Evolutionary conservation across 306 rosid species (phyloP), one percentile per base, ranked within the genome.

Genomic region (Ochetophila trinervis): DNA sequence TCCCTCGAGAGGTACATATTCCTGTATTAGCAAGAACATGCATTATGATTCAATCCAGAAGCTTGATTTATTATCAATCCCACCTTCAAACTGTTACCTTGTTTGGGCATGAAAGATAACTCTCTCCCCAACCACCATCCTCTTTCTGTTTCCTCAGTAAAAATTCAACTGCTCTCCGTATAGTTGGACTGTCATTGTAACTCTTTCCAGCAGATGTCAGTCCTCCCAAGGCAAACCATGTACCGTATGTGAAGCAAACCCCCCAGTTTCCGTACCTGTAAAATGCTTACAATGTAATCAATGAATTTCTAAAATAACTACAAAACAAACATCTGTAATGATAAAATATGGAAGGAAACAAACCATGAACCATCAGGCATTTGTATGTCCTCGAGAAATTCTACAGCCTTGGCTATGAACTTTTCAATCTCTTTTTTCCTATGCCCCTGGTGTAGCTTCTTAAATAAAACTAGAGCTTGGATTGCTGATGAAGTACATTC

Each of bases 91-190:
- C 5, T 7, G n/a, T 5, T 45, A 85, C 89, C 83, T 81, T 79
- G 69, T 69, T 57, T 0, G 85, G 86, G 48, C 88, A 60, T 36
- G 88, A 88, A 44, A 82, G 76, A 60, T 84, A 82, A 35, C 92
- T 84, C 53, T 88, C 96, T 7, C 85, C 92, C 96, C 96, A 88
- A 0, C 96, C 96, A 49, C 96, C 96, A 21, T 88, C 76, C 0
- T 80, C 75, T 30, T 73, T 75, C 21, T 84, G 92, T 14, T 65
- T 27, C 16, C 34, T 34, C 20, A 88, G 86, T 22, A 88, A 70
- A 75, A 88, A 88, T 1, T 70, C 17, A 1, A 82, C 84, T 0
- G 71, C 88, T 64, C 69, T 88, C 10, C 86, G 82, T 36, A 84
- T 76, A 17, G 90, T 59, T 54, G 58, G 32, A 42, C 78, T 78